Evolutionary conservation across 2,329 filamentous ascomycete species (phyloP).

Genomic region (Phaeosphaeria sp.): DNA sequence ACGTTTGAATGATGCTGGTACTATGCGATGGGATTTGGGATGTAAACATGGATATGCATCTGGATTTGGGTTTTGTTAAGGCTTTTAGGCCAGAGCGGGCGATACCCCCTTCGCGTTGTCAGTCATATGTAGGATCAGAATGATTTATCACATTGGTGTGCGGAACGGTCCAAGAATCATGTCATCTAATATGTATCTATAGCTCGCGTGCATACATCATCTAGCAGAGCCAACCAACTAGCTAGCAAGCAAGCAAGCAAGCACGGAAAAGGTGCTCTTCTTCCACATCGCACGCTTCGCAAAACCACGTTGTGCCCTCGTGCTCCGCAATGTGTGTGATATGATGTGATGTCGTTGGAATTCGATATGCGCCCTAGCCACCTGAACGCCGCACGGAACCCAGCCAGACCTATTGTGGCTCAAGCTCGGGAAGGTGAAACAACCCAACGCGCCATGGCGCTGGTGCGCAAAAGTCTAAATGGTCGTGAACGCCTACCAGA

Average conservation of each 20-base stretch:
- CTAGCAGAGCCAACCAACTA: not conserved
- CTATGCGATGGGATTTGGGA: too few relatives aligned
- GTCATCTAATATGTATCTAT: not conserved
- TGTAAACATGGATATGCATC: not conserved
- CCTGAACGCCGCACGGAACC: not conserved
- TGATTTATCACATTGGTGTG: not conserved
- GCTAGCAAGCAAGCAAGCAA: not conserved
- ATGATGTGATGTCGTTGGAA: not conserved
- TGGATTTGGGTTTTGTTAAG: too few relatives aligned
- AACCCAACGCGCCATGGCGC: conserved; percentile 7
- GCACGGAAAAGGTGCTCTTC: too few relatives aligned
- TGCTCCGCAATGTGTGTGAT: too few relatives aligned
- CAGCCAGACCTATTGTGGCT: conserved; percentile 4
- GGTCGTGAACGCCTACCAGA: conserved; percentile 11
- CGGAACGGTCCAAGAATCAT: too few relatives aligned
- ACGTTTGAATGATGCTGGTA: too few relatives aligned
- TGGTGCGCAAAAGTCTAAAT: conserved; percentile 3
- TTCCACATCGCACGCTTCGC: too few relatives aligned
- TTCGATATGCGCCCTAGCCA: not conserved
- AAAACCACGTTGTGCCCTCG: too few relatives aligned
- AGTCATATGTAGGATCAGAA: not conserved
- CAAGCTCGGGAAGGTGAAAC: conserved; percentile 14
- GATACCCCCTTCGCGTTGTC: not conserved
- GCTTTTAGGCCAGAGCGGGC: not conserved
- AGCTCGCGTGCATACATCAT: not conserved